These are phyloP conservation scores for Ogataea pignaliae DNA, from an alignment of 805 yeast species.

Conservation along the genomic window DNA sequence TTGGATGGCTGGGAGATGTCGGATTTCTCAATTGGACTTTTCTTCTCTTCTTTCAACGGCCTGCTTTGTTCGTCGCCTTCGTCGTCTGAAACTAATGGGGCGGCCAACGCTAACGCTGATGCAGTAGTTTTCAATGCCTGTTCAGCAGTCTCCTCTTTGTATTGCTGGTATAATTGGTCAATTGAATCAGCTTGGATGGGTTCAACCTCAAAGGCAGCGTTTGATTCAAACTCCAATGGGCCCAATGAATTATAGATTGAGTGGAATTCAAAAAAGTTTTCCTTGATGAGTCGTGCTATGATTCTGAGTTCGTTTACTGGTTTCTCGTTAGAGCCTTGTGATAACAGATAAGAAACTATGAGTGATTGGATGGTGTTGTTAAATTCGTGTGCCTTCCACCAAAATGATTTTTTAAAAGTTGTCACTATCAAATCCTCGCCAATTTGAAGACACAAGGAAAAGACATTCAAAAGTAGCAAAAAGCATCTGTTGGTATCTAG, in stretches of 20 bases:
- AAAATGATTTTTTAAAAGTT: conserved; percentile 49
- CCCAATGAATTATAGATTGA: conserved; percentile 51
- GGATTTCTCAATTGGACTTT: background rate
- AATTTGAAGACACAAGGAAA: conserved; percentile 38
- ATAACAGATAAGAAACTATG: conserved; percentile 24
- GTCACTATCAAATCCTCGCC: conserved; percentile 44
- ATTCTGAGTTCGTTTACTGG: conserved; percentile 24
- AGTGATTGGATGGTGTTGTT: conserved; percentile 19
- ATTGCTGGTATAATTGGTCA: conserved; percentile 36
- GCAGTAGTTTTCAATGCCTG: conserved; percentile 59
- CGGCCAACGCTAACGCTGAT: conserved; percentile 83
- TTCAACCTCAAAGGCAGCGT: conserved; percentile 10
- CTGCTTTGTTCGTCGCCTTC: conserved; percentile 30
- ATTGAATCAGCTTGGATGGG: conserved; percentile 29
- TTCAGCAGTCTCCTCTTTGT: conserved; percentile 47
- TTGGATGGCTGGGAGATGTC: conserved; percentile 5
- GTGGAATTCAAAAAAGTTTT: conserved; percentile 61
- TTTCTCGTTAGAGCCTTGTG: conserved; percentile 37
- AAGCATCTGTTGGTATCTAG: conserved; percentile 70
- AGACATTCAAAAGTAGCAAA: conserved; percentile 56
- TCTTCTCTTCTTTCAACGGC: conserved; percentile 1
- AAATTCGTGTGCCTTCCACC: conserved; percentile 45
- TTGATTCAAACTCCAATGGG: conserved; percentile 37
- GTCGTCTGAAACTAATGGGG: conserved; percentile 70
- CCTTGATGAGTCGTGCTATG: conserved; percentile 56